phyloP scores from a whole-genome alignment of 306 rosid genomes.

The Senna tora region DNA sequence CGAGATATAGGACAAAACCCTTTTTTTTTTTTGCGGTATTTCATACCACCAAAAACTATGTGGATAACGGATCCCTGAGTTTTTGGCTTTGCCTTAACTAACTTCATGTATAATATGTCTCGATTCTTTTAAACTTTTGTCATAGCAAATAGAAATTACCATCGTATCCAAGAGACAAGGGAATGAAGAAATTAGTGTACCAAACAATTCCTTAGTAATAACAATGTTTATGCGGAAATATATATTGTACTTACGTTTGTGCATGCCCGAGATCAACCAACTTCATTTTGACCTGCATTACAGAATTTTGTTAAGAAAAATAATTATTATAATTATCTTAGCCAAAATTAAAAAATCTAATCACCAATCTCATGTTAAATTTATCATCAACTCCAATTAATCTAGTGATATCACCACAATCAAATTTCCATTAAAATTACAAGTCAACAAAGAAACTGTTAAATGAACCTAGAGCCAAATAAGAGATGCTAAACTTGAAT shows the following conservation, averaged over 20 bases:
- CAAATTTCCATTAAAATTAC: neutral
- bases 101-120: neutral
- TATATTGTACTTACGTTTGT: constrained; percentile 67
- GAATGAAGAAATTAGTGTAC: neutral
- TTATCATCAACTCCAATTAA: constrained; percentile 3
- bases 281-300: constrained; percentile 88
- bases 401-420: neutral
- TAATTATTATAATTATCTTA: neutral
- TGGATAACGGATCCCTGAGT: neutral
- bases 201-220: constrained; percentile 11
- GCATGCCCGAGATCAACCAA: constrained; percentile 81
- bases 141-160: neutral
- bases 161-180: neutral
- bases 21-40: neutral
- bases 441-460: neutral
- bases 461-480: constrained; percentile 3
- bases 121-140: neutral
- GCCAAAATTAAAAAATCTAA: constrained; percentile 7
- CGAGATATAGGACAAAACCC: neutral
- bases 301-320: constrained; percentile 26
- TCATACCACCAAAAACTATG: neutral
- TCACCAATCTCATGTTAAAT: constrained; percentile 12
- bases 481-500: neutral
- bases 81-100: neutral
- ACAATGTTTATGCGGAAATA: constrained; percentile 10